Base-by-base conservation (phyloP, 1,139 yeast species). In the Lodderomyces orthopsilosis region DNA sequence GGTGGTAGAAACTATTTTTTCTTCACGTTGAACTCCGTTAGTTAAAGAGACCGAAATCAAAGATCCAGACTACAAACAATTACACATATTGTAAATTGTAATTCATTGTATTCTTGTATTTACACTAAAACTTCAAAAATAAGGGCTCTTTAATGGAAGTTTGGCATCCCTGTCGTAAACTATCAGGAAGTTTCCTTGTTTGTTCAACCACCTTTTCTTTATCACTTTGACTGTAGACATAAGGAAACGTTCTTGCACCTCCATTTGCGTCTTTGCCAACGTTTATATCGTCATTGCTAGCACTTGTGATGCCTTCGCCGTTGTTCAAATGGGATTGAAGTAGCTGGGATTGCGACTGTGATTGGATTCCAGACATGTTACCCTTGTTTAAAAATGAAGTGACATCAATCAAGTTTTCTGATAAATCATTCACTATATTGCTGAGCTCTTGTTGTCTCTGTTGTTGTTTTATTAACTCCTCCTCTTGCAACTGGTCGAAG, bases 391-490 rank as follows among this genome's bases (percentile, higher is more conserved):
- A 58, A 49, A 73, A 72, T 6, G 75, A 62, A 26, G 73, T 62
- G 9, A 72, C 75, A 50, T 73, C 77, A 15, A 73, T 72, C 43
- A 73, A 59, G 42, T 70, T 69, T 40, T 72, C 77, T 30, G 66
- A 66, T 44, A 73, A 60, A 40, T 71, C 75, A 50, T 68, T 69
- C 41, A 73, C 77, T 19, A 73, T 72, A 35, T 57, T 54, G 40
- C 64, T 66, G 42, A 73, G 59, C 50, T 73, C 77, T 44, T 64
- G 68, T 48, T 72, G 77, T 41, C 77, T 58, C 47, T 67, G 72
- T 50, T 70, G 74, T 46, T 68, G 70, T 51, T 70, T 70, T 45
- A 68, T 52, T 23, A 69, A 45, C 42, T 65, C 61, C 35, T 68
- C 74, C 47, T 73, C 75, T 49, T 72, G 76, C 14, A 65, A 53